Conservation (phyloP, 306 rosid species). For the Rosa multiflora region DNA sequence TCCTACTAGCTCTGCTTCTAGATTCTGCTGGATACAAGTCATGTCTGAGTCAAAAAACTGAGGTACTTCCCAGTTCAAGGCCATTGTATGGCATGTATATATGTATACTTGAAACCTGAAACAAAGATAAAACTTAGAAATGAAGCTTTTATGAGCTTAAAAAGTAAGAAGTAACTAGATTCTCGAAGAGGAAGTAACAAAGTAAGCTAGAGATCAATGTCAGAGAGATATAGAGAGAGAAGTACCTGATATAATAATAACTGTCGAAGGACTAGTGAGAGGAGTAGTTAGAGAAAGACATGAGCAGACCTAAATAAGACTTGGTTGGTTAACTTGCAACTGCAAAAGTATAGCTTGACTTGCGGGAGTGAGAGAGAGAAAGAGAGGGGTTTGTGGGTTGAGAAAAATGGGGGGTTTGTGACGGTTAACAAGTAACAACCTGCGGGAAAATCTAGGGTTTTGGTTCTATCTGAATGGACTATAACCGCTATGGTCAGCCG, state of each 20-base stretch:
- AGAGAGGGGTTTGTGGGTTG: conserved; percentile 18
- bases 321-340: background rate
- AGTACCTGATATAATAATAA: background rate
- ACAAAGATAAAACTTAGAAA: background rate
- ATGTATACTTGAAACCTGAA: background rate
- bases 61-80: background rate
- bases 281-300: background rate
- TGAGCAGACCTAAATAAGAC: conserved; percentile 7
- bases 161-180: background rate
- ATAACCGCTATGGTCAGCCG: background rate
- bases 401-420: conserved; percentile 1
- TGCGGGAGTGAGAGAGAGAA: background rate
- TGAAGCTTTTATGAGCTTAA: background rate
- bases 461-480: background rate
- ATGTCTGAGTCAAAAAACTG: conserved; percentile 2
- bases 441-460: conserved; percentile 13
- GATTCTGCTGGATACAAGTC: conserved; percentile 8
- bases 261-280: background rate
- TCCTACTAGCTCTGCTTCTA: conserved; percentile 11
- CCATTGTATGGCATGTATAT: background rate
- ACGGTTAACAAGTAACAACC: conserved; percentile 9
- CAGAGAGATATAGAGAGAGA: background rate
- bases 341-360: background rate
- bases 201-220: background rate
- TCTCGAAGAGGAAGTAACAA: background rate